Percentiles rank a stretch among this genome's conserved stretches.
phyloP scores from a whole-genome alignment of 148 eudicot genomes.

The Dianthus caryophyllus region DNA sequence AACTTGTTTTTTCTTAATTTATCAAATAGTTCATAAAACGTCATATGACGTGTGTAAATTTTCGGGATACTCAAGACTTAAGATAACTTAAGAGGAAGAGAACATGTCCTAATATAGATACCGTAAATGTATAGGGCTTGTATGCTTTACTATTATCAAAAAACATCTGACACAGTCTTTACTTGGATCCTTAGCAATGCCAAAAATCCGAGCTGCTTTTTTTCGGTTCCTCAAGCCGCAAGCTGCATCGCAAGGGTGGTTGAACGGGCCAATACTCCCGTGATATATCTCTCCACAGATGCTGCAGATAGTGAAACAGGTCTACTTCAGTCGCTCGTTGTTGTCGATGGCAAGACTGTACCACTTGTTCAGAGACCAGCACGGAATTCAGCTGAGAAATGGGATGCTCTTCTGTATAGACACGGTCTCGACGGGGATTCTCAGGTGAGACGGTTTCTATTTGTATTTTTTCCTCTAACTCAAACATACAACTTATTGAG shows the following conservation, averaged over 20 bases:
- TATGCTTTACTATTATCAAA: not conserved
- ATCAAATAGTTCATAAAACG: no score
- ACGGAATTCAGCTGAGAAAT: conserved; percentile 80
- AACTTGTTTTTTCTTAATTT: no score
- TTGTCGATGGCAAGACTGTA: conserved; percentile 65
- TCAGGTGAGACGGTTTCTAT: conserved; percentile 47
- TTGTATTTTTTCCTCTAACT: not conserved
- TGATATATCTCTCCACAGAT: conserved; percentile 93
- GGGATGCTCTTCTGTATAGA: conserved; percentile 96
- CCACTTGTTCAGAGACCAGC: conserved; percentile 80
- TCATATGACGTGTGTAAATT: no score
- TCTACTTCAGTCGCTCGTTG: conserved; percentile 66
- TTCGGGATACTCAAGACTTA: no score
- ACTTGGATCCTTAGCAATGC: conserved; percentile 60
- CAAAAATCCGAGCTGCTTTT: conserved; percentile 87
- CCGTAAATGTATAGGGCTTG: not conserved
- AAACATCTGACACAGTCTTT: conserved; percentile 12
- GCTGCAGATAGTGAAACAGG: conserved; percentile 96
- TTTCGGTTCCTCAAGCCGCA: conserved; percentile 92
- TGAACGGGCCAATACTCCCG: conserved; percentile 71
- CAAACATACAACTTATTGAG: not conserved
- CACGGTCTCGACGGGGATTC: conserved; percentile 63
- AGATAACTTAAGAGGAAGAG: no score
- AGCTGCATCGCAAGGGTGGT: conserved; percentile 75
- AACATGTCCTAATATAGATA: no score